Evolutionary conservation across 768 basidiomycete genomes (phyloP), one percentile per base, ranked within the genome.

Genomic region (Tulasnella sp.): DNA sequence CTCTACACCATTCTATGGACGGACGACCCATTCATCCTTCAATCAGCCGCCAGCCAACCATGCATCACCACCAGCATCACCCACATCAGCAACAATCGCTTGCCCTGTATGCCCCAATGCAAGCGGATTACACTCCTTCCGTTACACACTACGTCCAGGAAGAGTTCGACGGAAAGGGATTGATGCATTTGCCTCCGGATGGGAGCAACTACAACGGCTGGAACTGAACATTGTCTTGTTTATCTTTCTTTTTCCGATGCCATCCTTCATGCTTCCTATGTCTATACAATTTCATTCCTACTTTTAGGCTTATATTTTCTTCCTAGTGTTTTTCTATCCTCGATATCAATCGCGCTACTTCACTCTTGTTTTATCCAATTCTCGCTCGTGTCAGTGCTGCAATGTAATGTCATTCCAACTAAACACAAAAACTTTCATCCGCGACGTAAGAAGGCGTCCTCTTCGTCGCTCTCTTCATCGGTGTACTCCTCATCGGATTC

Each of bases 401-500:
- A 65, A 65, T 65, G 63, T 40, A 65, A 65, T 40, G 39, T 47
- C 52, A 29, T 59, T 59, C 63, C 22, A 65, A 65, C 39, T 65
- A 36, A 36, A 35, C 35, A 37, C 9, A 11, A 7, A 19, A n/a
- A 34, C 63, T 65, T 35, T 65, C 63, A 72, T 19, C 59, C 71
- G 3, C 71, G 59, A n/a, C 71, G 59, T 19, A 72, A 40, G 71
- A 72, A 72, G 17, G 59, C 78, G 11, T 72, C 75, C 65, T 73
- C 78, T 11, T 73, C 75, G 14, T 77, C 75, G 17, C 62, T 74
- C 39, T 74, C 78, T 16, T 79, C 79, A 14, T 80, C 80, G 14
- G 71, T 74, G 14, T 79, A 80, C 19, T 80, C 79, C 14, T 76
- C 78, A 19, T 79, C 81, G 40, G 73, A 75, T 8, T 78, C 77